Evolutionary conservation across 2,329 filamentous ascomycete genomes (phyloP).

Genomic region (Verticillium albo-atrum): DNA sequence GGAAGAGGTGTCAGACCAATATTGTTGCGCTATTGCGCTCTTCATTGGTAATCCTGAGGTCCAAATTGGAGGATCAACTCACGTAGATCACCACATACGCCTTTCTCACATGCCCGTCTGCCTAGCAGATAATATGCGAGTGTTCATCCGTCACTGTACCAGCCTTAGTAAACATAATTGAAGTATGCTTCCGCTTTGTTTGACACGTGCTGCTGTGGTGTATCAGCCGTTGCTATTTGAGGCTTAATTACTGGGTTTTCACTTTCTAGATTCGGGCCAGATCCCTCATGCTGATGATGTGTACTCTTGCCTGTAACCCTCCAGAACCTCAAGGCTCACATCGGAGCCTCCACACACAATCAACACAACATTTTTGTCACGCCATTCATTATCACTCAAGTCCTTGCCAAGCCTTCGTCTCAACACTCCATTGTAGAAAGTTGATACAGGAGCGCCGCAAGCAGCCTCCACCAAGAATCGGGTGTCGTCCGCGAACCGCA

Average conservation of each 20-base stretch:
- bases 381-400: constrained; percentile 52
- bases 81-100: too few relatives aligned
- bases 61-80: background rate
- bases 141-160: too few relatives aligned
- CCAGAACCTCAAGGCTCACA: constrained; percentile 57
- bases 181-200: background rate
- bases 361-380: constrained; percentile 70
- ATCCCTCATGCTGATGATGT: background rate
- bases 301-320: constrained; percentile 50
- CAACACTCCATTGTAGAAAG: constrained; percentile 61
- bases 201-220: background rate
- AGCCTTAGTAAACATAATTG: background rate
- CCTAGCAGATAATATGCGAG: too few relatives aligned
- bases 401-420: constrained; percentile 53
- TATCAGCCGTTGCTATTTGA: too few relatives aligned
- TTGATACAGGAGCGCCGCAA: constrained; percentile 75
- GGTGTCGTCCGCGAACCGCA: constrained; percentile 77
- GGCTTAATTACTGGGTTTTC: too few relatives aligned
- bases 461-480: constrained; percentile 76
- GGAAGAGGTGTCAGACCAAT: background rate
- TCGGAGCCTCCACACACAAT: constrained; percentile 78
- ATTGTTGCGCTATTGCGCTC: background rate
- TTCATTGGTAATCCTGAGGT: background rate
- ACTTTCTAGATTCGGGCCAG: too few relatives aligned
- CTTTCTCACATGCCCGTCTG: too few relatives aligned